Evolutionary conservation across 331 rosid species (phyloP).

Genomic region (Quercus tomentella): DNA sequence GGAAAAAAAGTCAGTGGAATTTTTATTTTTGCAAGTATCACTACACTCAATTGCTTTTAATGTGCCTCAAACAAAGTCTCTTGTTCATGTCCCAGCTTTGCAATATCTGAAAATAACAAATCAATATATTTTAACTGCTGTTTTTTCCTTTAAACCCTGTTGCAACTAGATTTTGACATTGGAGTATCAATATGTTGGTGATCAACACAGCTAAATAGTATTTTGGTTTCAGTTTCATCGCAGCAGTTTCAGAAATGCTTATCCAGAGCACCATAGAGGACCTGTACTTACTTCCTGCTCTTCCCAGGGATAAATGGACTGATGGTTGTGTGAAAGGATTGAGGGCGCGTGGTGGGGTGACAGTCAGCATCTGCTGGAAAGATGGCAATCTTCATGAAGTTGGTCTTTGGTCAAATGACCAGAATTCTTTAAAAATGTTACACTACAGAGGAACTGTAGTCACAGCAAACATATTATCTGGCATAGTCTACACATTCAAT

Average conservation of each 20-base stretch:
- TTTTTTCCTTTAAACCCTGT: neutral
- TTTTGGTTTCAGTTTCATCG: slow-evolving; percentile 36
- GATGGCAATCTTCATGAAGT: slow-evolving; percentile 53
- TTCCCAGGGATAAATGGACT: slow-evolving; percentile 49
- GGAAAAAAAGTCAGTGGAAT: neutral
- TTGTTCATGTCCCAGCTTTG: neutral
- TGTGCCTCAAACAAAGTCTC: neutral
- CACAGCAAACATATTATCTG: slow-evolving; percentile 22
- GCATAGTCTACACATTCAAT: slow-evolving; percentile 30
- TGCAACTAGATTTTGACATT: neutral
- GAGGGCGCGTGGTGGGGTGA: slow-evolving; percentile 53
- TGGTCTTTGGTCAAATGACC: slow-evolving; percentile 27
- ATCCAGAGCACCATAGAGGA: slow-evolving; percentile 52
- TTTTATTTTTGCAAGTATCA: neutral
- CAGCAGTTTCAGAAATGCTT: slow-evolving; percentile 60
- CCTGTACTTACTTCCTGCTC: slow-evolving; percentile 55
- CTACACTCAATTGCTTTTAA: neutral
- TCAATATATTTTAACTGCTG: neutral
- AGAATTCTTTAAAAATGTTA: slow-evolving; percentile 7
- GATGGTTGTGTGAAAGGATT: slow-evolving; percentile 52
- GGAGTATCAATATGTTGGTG: neutral
- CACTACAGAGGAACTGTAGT: slow-evolving; percentile 38
- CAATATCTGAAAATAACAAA: neutral
- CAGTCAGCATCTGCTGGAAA: slow-evolving; percentile 48
- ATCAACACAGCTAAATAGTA: neutral